Evolutionary conservation across 768 basidiomycete genomes (phyloP), one percentile per base, ranked within the genome.

Genomic region (Xerocomellus amylosporus): DNA sequence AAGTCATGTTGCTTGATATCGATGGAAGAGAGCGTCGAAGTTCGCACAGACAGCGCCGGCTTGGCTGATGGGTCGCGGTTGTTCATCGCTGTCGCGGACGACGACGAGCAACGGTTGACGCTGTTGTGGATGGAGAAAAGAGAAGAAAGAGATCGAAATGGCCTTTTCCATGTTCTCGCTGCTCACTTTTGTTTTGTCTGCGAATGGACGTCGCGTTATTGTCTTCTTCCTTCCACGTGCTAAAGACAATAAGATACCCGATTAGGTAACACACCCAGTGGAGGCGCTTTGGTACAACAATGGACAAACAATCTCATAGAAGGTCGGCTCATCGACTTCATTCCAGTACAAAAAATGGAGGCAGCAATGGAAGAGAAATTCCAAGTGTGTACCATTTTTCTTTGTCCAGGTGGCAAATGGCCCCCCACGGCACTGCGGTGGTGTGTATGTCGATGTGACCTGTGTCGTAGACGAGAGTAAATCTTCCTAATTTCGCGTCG

Each of bases 81-180:
- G 58, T 49, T 70, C 70, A 72, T 72, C 68, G 64, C 40, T 57
- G 62, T 64, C 66, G 51, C 60, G 14, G 49, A 60, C 67, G 62
- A 67, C 64, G 69, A 71, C 31, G 44, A 64, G 54, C 55, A 58
- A 64, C 54, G 15, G 13, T 22, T 28, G 51, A 31, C 17, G 44
- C 39, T 54, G 58, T 13, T 37, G 53, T 31, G 30, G 55, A 49
- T 47, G 34, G 15, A n/a, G 40, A 30, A 46, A 40, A 54, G 49
- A 54, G 63, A 63, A 52, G 57, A 46, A 54, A 58, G 39, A 59
- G 15, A 38, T 8, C 2, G 42, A 57, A 54, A 13, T 31, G 54
- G 17, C 49, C 47, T 24, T 48, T 38, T 26, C 2, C 17, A 46
- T 26, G n/a, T 36, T 17, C 9, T 12, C 15, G 20, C 12, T 4